Evolutionary conservation across 768 basidiomycete genomes (phyloP).

Genomic region (Calocybe indica): DNA sequence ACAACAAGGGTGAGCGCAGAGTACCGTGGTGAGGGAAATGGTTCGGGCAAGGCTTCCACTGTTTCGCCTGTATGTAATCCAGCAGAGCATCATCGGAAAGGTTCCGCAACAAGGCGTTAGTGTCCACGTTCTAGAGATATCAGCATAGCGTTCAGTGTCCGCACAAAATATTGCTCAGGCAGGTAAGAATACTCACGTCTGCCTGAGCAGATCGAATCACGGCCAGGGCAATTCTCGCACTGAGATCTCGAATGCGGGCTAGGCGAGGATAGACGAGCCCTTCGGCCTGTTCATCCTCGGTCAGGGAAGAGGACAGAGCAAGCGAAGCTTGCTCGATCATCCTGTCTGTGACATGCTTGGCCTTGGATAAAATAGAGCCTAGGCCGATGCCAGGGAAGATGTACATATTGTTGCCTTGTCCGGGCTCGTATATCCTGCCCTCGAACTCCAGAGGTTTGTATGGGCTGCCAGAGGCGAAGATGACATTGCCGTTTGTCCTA

Average conservation of each 20-base stretch:
- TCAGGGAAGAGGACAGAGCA: constrained; percentile 53
- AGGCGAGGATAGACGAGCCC: constrained; percentile 68
- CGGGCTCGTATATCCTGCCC: constrained; percentile 49
- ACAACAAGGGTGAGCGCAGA: background rate
- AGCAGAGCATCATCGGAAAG: constrained; percentile 42
- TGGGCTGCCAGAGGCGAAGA: constrained; percentile 73
- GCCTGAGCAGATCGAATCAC: constrained; percentile 61
- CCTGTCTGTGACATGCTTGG: constrained; percentile 53
- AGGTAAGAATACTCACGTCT: constrained; percentile 34
- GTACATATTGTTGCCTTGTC: constrained; percentile 82
- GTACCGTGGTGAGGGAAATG: constrained; percentile 5
- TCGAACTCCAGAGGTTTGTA: constrained; percentile 48
- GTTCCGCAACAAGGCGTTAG: constrained; percentile 39
- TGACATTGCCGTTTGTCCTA: constrained; percentile 59
- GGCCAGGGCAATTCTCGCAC: constrained; percentile 52
- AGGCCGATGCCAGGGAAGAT: constrained; percentile 60
- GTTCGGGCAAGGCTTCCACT: constrained; percentile 42
- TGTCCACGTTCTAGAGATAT: constrained; percentile 32
- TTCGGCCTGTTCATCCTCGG: constrained; percentile 44
- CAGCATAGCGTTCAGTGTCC: background rate
- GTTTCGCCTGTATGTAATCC: constrained; percentile 45
- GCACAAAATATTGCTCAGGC: background rate
- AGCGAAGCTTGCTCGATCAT: constrained; percentile 69
- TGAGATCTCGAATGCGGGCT: constrained; percentile 59
- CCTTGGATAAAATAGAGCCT: constrained; percentile 53